Evolutionary conservation across 305 asterid species (phyloP).

Genomic region (Plantago coronopus): DNA sequence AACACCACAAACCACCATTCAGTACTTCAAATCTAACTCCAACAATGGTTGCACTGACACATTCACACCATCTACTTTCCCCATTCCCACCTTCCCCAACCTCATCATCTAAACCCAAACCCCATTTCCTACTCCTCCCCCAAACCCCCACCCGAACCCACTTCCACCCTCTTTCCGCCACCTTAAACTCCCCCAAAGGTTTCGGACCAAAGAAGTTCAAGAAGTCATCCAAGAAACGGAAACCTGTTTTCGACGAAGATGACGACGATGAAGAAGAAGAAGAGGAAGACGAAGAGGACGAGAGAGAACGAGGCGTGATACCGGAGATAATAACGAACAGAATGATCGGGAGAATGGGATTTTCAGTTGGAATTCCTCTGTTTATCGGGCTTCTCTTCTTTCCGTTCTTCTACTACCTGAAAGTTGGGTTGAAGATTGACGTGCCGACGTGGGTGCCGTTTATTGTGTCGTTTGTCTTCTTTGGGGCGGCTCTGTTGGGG

Average conservation of each 20-base stretch:
- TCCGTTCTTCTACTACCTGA: slow-evolving; percentile 87
- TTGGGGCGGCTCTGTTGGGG: slow-evolving; percentile 80
- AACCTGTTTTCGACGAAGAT: slow-evolving; percentile 31
- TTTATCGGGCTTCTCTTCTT: slow-evolving; percentile 71
- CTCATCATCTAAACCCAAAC: slow-evolving; percentile 33
- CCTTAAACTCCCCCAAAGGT: slow-evolving; percentile 74
- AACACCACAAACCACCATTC: slow-evolving; percentile 33
- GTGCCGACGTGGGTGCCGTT: slow-evolving; percentile 88
- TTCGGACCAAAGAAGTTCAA: slow-evolving; percentile 64
- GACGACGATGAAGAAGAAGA: slow-evolving; percentile 41
- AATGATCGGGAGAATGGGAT: slow-evolving; percentile 77
- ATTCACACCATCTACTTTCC: slow-evolving; percentile 35
- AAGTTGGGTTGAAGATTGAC: slow-evolving; percentile 72
- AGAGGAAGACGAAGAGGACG: slow-evolving; percentile 33
- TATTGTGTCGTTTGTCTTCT: slow-evolving; percentile 77
- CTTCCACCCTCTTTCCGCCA: slow-evolving; percentile 44
- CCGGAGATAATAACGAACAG: slow-evolving; percentile 91
- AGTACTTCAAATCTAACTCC: not conserved
- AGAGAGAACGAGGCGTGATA: slow-evolving; percentile 53
- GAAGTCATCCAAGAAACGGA: slow-evolving; percentile 46
- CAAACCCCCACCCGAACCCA: slow-evolving; percentile 25
- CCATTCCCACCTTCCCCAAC: slow-evolving; percentile 34
- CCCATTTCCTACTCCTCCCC: slow-evolving; percentile 30
- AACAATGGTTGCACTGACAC: slow-evolving; percentile 15
- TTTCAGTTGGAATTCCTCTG: slow-evolving; percentile 76